Evolutionary conservation across 1,284 basidiomycete genomes (phyloP).

Genomic region (Boletellus dicymbophilus): DNA sequence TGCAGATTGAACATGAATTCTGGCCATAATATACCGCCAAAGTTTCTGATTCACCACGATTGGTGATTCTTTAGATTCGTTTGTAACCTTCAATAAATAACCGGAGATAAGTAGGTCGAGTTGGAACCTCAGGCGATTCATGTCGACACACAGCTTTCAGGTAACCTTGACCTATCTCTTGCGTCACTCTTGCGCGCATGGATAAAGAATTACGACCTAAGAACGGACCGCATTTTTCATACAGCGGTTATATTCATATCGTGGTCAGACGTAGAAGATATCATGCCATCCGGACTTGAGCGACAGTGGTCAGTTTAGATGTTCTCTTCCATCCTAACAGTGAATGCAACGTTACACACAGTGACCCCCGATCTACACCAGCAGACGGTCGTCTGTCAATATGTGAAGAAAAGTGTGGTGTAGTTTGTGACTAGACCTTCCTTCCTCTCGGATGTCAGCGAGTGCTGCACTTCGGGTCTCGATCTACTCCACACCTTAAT

Average conservation of each 20-base stretch:
- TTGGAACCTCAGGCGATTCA: conserved; percentile 1
- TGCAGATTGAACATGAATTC: too few species aligned
- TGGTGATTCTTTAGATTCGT: too few species aligned
- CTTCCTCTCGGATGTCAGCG: conserved; percentile 1
- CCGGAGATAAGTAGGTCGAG: conserved; percentile 1
- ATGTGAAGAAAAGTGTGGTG: background rate
- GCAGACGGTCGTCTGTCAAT: conserved; percentile 11
- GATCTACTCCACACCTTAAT: conserved; percentile 12
- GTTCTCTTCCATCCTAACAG: conserved; percentile 11
- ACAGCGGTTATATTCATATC: too few species aligned
- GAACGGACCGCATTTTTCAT: too few species aligned
- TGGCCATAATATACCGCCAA: too few species aligned
- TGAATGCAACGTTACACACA: conserved; percentile 13
- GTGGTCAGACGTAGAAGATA: background rate
- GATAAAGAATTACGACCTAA: too few species aligned
- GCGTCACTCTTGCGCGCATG: background rate
- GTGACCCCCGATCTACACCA: conserved; percentile 11
- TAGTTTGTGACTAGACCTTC: conserved; percentile 16
- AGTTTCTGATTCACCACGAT: too few species aligned
- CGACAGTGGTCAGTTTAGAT: too few species aligned
- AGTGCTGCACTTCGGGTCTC: background rate
- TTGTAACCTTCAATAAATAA: too few species aligned
- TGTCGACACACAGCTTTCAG: background rate
- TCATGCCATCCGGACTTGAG: conserved; percentile 1
- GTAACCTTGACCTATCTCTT: background rate